Evolutionary conservation across 805 yeast species (phyloP).

Genomic region (Candida boleticola): DNA sequence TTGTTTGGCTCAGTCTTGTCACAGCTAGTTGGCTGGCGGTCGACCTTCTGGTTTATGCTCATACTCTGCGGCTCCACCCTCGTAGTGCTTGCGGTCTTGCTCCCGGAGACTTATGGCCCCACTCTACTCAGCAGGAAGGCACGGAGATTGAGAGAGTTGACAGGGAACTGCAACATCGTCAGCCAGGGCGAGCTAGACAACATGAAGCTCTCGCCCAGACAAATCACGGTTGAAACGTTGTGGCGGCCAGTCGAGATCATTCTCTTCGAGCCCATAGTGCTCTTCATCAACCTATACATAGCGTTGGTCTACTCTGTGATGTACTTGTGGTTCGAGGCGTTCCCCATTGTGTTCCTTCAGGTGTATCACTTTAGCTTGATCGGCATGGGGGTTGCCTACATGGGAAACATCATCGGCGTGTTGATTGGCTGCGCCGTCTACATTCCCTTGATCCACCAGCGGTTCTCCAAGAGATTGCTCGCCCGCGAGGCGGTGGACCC

Average conservation of each 20-base stretch:
- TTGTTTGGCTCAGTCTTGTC: conserved; percentile 52
- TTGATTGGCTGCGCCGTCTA: conserved; percentile 33
- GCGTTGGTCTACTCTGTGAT: conserved; percentile 51
- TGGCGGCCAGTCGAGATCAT: conserved; percentile 52
- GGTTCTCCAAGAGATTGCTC: conserved; percentile 19
- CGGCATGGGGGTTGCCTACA: conserved; percentile 46
- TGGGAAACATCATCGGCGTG: conserved; percentile 48
- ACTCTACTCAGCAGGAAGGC: conserved; percentile 50
- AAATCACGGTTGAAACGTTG: conserved; percentile 27
- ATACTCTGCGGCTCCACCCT: conserved; percentile 39
- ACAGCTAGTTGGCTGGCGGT: conserved; percentile 46
- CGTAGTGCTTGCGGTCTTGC: conserved; percentile 32
- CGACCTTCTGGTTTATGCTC: conserved; percentile 52
- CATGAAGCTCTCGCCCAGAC: conserved; percentile 15
- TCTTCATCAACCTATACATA: conserved; percentile 54
- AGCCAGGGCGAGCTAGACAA: conserved; percentile 39
- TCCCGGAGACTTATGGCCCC: conserved; percentile 50
- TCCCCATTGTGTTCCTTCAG: conserved; percentile 52
- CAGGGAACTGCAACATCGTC: conserved; percentile 48
- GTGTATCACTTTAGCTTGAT: conserved; percentile 46
- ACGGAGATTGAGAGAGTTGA: conserved; percentile 41
- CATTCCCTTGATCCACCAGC: conserved; percentile 21
- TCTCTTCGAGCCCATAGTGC: conserved; percentile 54
- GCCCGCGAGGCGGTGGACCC: conserved; percentile 30
- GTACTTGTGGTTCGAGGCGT: conserved; percentile 60